Evolutionary conservation across 2,329 filamentous ascomycete species (phyloP), one percentile per base, ranked within the genome.

Genomic region (Gyromitra esculenta): DNA sequence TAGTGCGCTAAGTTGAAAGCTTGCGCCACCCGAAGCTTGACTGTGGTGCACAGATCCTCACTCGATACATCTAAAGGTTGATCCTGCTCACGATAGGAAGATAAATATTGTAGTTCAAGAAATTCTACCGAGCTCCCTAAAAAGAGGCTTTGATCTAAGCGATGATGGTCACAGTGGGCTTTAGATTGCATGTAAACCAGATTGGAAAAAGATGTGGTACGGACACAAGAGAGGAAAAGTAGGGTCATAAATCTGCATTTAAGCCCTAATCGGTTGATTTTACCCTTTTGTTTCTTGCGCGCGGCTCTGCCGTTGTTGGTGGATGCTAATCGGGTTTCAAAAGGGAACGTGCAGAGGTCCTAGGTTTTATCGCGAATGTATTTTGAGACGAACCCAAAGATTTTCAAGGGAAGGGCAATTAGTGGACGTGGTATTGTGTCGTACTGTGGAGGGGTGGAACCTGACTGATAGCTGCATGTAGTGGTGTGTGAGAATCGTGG

Each of bases 11-110:
- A 31, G 13, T 7, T 15, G 43, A 67, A 52, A 39, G 37, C 13
- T 62, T 37, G 50, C 70, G 70, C 63, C 52, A 73, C 63, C n/a
- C 8, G 15, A 7, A n/a, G 48, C n/a, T 54, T 41, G 35, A 41
- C 15, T 37, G n/a, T 25, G 62, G 13, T 48, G 35, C 65, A 68
- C 39, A 13, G 21, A 18, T 11, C 9, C 37, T 68, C 65, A 68
- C 65, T 68, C 65, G 65, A 31, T 25, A 50, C 5, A n/a, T 45
- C 43, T 15, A 4, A 45, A 21, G 56, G 21, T 31, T 45, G 31
- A 21, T 63, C 2, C 9, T 35, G n/a, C 41, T n/a, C 5, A 48
- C 15, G 7, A 35, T 7, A 63, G 59, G 13, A 63, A 31, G 25
- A 31, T 3, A 31, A 63, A 15, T 21, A 56, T 9, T 25, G 48